Percentiles rank a stretch among this genome's conserved stretches.
Evolutionary conservation across 495 filamentous ascomycete species (phyloP).

Genomic region (Platismatia glauca): DNA sequence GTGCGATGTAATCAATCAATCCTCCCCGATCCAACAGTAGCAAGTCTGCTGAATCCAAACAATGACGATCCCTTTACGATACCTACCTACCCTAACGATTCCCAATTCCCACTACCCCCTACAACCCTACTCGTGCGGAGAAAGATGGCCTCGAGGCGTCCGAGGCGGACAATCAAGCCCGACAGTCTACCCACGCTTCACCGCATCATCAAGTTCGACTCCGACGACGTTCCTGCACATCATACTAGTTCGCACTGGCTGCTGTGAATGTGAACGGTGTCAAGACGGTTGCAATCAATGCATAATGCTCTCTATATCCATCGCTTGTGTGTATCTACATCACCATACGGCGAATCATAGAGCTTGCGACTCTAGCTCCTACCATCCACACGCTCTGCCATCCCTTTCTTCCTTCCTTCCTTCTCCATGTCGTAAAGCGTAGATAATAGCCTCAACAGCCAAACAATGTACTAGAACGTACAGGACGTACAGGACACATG

Average conservation of each 20-base stretch:
- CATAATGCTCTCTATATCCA: constrained; percentile 5
- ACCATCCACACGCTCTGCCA: not conserved
- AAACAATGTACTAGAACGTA: constrained; percentile 15
- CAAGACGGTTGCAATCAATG: not conserved
- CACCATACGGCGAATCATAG: constrained; percentile 1
- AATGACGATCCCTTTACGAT: not conserved
- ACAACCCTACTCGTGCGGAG: not conserved
- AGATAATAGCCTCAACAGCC: constrained; percentile 1
- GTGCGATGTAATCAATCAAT: no score
- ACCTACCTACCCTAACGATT: no score
- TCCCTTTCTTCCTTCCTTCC: constrained; percentile 4
- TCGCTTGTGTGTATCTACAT: constrained; percentile 10
- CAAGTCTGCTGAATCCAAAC: not conserved
- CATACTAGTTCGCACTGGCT: not conserved
- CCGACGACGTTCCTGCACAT: no score
- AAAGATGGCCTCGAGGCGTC: not conserved
- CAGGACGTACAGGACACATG: constrained; percentile 14
- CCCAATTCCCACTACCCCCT: not conserved
- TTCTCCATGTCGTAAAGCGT: constrained; percentile 9
- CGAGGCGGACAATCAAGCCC: not conserved
- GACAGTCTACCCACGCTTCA: not conserved
- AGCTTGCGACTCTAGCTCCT: not conserved
- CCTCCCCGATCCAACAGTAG: no score
- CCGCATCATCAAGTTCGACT: not conserved
- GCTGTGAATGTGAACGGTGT: not conserved